Evolutionary conservation across 495 filamentous ascomycete species (phyloP).

Genomic region (Daldinia vernicosa): DNA sequence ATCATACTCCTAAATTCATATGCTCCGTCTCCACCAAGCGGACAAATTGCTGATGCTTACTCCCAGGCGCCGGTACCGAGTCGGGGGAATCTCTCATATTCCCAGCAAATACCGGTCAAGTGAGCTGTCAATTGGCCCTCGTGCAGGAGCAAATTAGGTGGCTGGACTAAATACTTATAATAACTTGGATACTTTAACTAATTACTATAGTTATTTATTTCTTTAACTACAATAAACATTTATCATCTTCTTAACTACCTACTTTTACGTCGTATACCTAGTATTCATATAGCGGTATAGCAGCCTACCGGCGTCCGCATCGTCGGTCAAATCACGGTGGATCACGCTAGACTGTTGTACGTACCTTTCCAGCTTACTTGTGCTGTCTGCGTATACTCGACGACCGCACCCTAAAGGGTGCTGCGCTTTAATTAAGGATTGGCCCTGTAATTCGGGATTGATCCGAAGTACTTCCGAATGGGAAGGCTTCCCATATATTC

Average conservation of each 20-base stretch:
- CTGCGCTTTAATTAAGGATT: no score
- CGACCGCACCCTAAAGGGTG: no score
- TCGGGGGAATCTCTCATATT: constrained; percentile 31
- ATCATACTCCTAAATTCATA: neutral
- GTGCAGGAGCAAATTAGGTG: constrained; percentile 40
- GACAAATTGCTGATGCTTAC: constrained; percentile 29
- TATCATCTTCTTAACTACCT: neutral
- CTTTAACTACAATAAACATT: neutral
- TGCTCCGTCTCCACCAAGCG: constrained; percentile 29
- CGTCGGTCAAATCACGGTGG: constrained; percentile 13
- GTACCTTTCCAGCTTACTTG: no score
- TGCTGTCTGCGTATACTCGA: no score
- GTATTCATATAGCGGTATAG: neutral
- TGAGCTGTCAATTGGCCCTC: constrained; percentile 37
- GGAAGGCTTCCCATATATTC: no score
- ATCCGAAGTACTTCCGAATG: no score
- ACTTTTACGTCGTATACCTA: neutral
- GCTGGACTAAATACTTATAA: constrained; percentile 8
- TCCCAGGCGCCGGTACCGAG: constrained; percentile 14
- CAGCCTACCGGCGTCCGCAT: neutral
- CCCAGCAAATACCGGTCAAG: constrained; percentile 5
- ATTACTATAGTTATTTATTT: no score
- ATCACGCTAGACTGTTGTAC: constrained; percentile 12
- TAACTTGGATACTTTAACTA: no score
- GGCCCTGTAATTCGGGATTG: no score